Evolutionary conservation across 495 filamentous ascomycete species (phyloP).

Genomic region (Corynascus novoguineensis): DNA sequence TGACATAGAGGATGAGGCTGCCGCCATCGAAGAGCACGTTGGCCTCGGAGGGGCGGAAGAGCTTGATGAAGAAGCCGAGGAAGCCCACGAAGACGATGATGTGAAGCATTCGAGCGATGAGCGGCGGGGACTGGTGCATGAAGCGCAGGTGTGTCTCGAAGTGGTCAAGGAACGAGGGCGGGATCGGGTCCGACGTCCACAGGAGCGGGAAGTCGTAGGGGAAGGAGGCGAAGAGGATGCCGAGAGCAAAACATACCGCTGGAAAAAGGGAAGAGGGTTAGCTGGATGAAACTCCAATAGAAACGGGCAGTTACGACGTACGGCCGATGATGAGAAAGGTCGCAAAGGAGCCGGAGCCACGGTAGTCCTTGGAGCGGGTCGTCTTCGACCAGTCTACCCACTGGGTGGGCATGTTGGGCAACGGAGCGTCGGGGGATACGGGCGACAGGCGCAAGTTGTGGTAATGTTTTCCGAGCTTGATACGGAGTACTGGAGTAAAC

Average conservation of each 20-base stretch:
- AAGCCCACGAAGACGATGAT: constrained; percentile 86
- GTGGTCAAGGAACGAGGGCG: constrained; percentile 63
- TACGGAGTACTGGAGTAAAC: too few species aligned
- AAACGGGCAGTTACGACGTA: constrained; percentile 38
- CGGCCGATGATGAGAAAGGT: constrained; percentile 95
- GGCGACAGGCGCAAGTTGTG: not conserved
- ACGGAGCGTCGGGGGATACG: not conserved
- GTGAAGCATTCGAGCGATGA: constrained; percentile 89
- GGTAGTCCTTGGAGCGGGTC: constrained; percentile 44
- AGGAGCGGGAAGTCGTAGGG: constrained; percentile 98
- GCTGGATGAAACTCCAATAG: not conserved
- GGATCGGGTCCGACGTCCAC: constrained; percentile 67
- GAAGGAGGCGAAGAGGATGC: constrained; percentile 94
- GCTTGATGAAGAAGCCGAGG: constrained; percentile 84
- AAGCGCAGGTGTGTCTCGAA: constrained; percentile 83
- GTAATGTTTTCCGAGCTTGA: not conserved
- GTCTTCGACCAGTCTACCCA: constrained; percentile 49
- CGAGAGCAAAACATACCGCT: constrained; percentile 95
- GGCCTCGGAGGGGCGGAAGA: constrained; percentile 83
- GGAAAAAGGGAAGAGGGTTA: constrained; percentile 13
- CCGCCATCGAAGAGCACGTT: constrained; percentile 98
- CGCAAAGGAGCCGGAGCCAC: constrained; percentile 60
- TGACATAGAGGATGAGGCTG: constrained; percentile 82
- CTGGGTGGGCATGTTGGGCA: constrained; percentile 23
- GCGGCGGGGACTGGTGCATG: constrained; percentile 77